phyloP scores from a whole-genome alignment of 75 land plant species.

The Cupressus sempervirens region DNA sequence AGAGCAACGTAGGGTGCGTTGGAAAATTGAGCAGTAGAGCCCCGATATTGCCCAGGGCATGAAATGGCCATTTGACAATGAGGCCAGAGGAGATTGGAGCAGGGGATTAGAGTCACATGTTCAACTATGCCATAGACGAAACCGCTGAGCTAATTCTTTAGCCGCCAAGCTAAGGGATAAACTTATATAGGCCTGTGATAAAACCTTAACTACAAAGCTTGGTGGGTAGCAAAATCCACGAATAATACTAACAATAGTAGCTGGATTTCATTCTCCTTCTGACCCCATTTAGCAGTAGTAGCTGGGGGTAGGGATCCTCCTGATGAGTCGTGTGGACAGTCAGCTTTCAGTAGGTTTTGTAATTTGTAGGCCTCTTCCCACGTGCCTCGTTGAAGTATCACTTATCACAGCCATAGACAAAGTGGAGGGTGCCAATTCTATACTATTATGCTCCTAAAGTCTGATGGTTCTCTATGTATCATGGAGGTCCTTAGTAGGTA shows the following conservation, averaged over 20 bases:
- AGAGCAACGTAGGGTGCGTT: no score
- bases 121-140: no score
- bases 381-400: constrained; percentile 11
- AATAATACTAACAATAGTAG: not conserved
- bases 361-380: constrained; percentile 4
- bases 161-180: no score
- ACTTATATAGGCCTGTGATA: no score
- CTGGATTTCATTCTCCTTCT: constrained; percentile 61
- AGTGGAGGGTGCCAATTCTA: constrained; percentile 16
- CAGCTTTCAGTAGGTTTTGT: not conserved
- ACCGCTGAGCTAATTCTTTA: no score
- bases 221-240: no score
- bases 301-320: constrained; percentile 20
- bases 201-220: not conserved
- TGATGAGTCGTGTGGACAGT: constrained; percentile 10
- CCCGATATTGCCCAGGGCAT: no score
- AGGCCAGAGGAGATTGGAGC: no score
- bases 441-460: constrained; percentile 58
- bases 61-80: no score
- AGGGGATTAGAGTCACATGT: no score
- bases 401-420: constrained; percentile 27
- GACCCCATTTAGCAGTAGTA: constrained; percentile 30
- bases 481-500: constrained; percentile 59
- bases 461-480: constrained; percentile 79
- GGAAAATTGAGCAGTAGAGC: no score